Evolutionary conservation across 257 asterid genomes (phyloP), one percentile per base, ranked within the genome.

Genomic region (Solanum etuberosum): DNA sequence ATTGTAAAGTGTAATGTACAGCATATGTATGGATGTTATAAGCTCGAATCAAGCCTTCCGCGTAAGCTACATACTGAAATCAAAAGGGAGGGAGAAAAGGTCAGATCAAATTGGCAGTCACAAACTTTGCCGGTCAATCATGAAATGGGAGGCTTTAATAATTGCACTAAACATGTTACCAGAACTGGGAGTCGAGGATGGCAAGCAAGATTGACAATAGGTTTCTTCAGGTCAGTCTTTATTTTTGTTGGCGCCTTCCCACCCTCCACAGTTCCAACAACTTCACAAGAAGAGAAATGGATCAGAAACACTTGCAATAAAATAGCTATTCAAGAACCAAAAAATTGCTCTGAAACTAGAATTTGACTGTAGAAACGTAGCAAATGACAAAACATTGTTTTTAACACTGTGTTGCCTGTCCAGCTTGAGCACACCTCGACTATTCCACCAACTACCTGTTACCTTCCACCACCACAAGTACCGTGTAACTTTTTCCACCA

Each of bases 141-240:
- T 48, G 85, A 81, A 48, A 20, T 20, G 9, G 68, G 42, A 29
- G 10, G 43, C 67, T 29, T 40, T 20, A 81, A 48, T 20, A 81
- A 48, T 29, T 48, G 38, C 43, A 81, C 43, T 48, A 46, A 87
- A 90, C 81, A 40, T 25, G 90, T 94, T 92, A 97, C 99, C 97
- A 97, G 87, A 89, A 91, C 98, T 81, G 99, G 99, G 82, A 96
- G 98, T 85, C 99, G 99, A 87, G 99, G 99, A 91, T 97, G 99
- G 91, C 99, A 97, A 88, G 99, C 98, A 87, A 97, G 97, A 91
- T 97, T 96, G 87, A 96, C 99, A 31, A 96, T 86, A 88, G 99
- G 99, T 91, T 97, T 97, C 98, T 97, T 97, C 91, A 97, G 91
- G 95, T 97, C 99, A 13, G 99, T 93, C 93, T 97, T 97, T 93